Base-by-base conservation (phyloP, 208 protist species). In the Leishmania guyanensis region DNA sequence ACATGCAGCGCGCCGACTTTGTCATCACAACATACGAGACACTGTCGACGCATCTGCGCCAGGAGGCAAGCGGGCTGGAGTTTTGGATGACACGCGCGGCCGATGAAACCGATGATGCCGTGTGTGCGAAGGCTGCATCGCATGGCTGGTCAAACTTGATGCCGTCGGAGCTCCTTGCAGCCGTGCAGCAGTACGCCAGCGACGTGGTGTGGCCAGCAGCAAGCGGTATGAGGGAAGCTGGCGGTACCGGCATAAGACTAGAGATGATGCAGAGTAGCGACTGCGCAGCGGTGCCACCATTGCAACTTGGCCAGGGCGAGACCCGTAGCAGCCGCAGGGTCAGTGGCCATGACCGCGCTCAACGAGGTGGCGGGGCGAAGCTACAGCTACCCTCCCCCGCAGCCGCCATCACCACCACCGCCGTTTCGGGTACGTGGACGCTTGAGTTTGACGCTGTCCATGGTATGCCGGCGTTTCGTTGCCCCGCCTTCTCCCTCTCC, bases 21-120 rank as follows among this genome's bases (percentile, higher is more conserved):
- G 87, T 94, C 66, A 75, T 94, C 78, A 92, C 90, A 16, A 92
- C 88, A n/a, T 94, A 92, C 83, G 90, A 94, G 69, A 94, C 90
- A 6, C 70, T 94, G 74, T 84, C 83, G 1, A 84, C 74, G 22
- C 87, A 92, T 65, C 82, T 94, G 74, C 86, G 90, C 3, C 80
- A 84, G 20, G 90, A 94, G 66, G 74, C 74, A 22, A 65, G 85
- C 29, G 72, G 76, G 17, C 36, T 83, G 62, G 65, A 69, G 1
- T 72, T 85, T 43, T 75, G 79, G 66, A 33, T 89, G 56, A 43
- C 54, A 20, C 50, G 77, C 33, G 60, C 20, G 36, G 73, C 75
- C 2, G 76, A 76, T 43, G 62, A 29, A 9, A 73, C 71, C 5
- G 79, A 84, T 51, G 79, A 82, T 78, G 51, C 26, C 33, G 48